Evolutionary conservation across 75 land plant species (phyloP).

Genomic region (Pinus albicaulis): DNA sequence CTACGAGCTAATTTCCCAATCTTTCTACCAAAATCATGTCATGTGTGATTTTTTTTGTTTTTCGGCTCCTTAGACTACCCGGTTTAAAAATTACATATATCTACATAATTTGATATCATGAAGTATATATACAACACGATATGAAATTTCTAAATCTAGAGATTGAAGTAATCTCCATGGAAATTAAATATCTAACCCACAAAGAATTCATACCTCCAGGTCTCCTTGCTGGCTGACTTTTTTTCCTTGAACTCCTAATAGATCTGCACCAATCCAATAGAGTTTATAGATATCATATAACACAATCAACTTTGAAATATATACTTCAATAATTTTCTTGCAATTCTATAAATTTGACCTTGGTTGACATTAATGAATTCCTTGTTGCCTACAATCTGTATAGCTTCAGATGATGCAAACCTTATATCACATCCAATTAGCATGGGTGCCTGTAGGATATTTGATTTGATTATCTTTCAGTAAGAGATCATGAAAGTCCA

Average conservation of each 20-base stretch:
- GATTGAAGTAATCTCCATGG: too few species aligned
- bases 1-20: too few species aligned
- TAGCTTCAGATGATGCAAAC: constrained; percentile 41
- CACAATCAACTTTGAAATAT: not conserved
- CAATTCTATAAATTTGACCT: constrained; percentile 34
- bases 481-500: too few species aligned
- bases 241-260: constrained; percentile 75
- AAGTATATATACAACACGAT: too few species aligned
- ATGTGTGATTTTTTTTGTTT: too few species aligned
- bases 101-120: too few species aligned
- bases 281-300: not conserved
- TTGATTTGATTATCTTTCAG: too few species aligned
- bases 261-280: constrained; percentile 23
- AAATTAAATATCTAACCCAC: not conserved
- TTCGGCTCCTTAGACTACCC: fast-evolving
- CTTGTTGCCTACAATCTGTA: constrained; percentile 52
- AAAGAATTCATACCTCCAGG: constrained; percentile 35
- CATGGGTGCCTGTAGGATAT: constrained; percentile 73
- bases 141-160: too few species aligned
- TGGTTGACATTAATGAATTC: constrained; percentile 92
- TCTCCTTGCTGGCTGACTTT: constrained; percentile 45
- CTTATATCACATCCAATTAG: constrained; percentile 89
- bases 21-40: too few species aligned
- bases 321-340: not conserved
- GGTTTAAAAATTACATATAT: too few species aligned